Conservation (phyloP, 2,329 filamentous ascomycete species). For the Colletotrichum lupini region DNA sequence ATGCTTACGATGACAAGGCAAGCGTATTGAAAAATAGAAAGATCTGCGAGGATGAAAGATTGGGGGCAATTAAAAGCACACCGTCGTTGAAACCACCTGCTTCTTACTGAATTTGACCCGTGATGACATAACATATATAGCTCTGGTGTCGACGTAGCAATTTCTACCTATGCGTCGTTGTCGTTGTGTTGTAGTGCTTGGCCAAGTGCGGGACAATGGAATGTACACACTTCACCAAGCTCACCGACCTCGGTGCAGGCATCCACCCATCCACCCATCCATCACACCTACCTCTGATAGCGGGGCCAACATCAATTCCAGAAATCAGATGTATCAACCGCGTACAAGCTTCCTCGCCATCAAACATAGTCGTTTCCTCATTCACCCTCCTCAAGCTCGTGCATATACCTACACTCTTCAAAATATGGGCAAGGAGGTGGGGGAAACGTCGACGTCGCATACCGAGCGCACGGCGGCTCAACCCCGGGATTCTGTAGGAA, state of each 20-base stretch:
- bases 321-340: neutral
- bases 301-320: neutral
- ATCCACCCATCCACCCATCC: neutral
- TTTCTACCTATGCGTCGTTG: neutral
- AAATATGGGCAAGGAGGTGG: neutral
- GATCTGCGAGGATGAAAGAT: slow-evolving; percentile 15
- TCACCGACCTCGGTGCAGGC: neutral
- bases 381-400: neutral
- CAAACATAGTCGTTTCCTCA: neutral
- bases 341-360: neutral
- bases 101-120: neutral
- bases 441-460: slow-evolving; percentile 53
- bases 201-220: neutral
- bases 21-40: slow-evolving; percentile 24
- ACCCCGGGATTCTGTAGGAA: slow-evolving; percentile 70
- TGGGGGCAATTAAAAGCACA: neutral
- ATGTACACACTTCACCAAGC: neutral
- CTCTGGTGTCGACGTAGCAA: neutral
- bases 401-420: too few species aligned
- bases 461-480: slow-evolving; percentile 79
- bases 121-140: neutral
- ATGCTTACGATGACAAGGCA: slow-evolving; percentile 27
- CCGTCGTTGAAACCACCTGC: neutral
- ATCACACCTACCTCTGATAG: neutral
- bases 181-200: neutral